These are phyloP conservation scores for Hirschfeldia incana DNA, from an alignment of 345 rosid species.

Conservation along the genomic window DNA sequence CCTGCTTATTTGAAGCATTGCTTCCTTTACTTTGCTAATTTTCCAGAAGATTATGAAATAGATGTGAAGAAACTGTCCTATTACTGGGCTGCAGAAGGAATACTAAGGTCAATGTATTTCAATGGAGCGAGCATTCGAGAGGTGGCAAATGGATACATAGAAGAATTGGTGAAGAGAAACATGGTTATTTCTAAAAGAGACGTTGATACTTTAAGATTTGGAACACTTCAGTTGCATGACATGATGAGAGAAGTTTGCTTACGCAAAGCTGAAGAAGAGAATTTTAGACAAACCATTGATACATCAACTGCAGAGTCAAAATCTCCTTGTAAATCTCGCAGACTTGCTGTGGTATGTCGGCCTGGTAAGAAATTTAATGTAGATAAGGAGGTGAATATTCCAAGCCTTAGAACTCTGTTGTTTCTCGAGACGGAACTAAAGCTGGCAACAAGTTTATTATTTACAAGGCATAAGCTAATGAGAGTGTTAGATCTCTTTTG, in stretches of 20 bases:
- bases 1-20: constrained; percentile 10
- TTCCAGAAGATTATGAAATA: constrained; percentile 31
- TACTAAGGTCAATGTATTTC: background rate
- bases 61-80: constrained; percentile 7
- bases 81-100: constrained; percentile 49
- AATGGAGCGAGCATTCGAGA: constrained; percentile 27
- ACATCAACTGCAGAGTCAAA: background rate
- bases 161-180: constrained; percentile 30
- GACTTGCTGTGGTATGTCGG: background rate
- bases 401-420: too few relatives aligned
- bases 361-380: background rate
- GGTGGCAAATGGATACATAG: constrained; percentile 26
- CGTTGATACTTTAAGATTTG: background rate
- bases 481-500: background rate
- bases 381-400: background rate
- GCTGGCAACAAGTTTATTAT: too few relatives aligned
- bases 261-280: constrained; percentile 29
- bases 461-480: background rate
- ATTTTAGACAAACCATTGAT: background rate
- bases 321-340: background rate
- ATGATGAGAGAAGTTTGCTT: background rate
- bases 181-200: background rate
- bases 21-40: background rate
- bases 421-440: background rate
- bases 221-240: background rate